phyloP scores from a whole-genome alignment of 2,329 filamentous ascomycete genomes.

The Botrytis tulipae region DNA sequence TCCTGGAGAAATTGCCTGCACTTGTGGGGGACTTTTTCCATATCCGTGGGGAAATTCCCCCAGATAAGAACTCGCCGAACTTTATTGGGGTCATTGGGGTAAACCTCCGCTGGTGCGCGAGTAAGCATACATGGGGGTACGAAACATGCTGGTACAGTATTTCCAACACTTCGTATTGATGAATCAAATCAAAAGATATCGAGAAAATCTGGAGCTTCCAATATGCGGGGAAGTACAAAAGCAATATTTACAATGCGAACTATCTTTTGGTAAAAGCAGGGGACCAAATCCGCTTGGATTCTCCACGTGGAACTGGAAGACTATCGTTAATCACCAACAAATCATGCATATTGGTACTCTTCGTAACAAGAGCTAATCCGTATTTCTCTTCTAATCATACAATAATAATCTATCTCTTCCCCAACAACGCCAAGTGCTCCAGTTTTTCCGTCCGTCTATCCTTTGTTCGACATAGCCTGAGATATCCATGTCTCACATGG shows the following conservation, averaged over 20 bases:
- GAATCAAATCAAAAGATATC: not conserved
- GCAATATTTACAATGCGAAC: not conserved
- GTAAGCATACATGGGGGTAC: not conserved
- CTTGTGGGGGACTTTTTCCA: conserved; percentile 1
- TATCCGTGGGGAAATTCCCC: conserved; percentile 13
- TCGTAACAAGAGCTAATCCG: not conserved
- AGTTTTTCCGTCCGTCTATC: conserved; percentile 2
- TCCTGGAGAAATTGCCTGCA: conserved; percentile 13
- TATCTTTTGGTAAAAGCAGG: not conserved
- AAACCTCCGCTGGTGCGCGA: conserved; percentile 1
- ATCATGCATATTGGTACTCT: not conserved
- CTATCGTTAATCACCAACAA: not conserved
- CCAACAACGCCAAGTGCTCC: conserved; percentile 3
- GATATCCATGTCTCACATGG: not conserved
- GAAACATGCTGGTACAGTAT: not conserved
- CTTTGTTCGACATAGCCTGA: not conserved
- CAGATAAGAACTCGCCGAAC: conserved; percentile 4
- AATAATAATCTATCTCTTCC: not conserved
- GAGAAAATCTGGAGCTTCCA: not conserved
- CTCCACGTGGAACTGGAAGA: not conserved
- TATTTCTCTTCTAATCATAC: not conserved
- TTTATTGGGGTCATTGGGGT: conserved; percentile 1
- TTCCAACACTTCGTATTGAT: not conserved
- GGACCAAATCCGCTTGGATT: not conserved
- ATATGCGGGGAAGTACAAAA: conserved; percentile 1